Percentiles rank a stretch among this genome's conserved stretches.
Evolutionary conservation across 108 stramenopile genomes (phyloP).

Genomic region (Fistulifera pelliculosa): DNA sequence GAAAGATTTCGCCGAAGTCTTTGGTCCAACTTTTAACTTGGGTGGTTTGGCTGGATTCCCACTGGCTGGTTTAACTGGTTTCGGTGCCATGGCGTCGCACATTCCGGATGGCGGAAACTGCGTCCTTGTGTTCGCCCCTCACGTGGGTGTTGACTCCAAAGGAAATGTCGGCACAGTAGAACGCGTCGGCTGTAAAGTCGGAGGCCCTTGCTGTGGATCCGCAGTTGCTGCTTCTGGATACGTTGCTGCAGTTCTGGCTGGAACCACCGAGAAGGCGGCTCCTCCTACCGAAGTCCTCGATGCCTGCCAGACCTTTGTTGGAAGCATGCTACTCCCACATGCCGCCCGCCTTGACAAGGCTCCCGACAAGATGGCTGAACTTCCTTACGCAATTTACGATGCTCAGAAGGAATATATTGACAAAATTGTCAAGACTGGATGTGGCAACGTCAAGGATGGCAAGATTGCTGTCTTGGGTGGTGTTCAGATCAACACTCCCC

Average conservation of each 20-base stretch:
- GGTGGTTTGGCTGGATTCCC: slow-evolving; percentile 68
- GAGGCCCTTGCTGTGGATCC: slow-evolving; percentile 52
- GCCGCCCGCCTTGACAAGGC: slow-evolving; percentile 38
- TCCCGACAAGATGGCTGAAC: slow-evolving; percentile 30
- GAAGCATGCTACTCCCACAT: slow-evolving; percentile 32
- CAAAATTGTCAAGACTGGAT: slow-evolving; percentile 35
- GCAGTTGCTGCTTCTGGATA: slow-evolving; percentile 40
- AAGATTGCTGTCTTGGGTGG: slow-evolving; percentile 47
- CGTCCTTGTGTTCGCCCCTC: slow-evolving; percentile 51
- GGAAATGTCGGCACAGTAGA: slow-evolving; percentile 54
- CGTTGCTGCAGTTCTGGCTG: slow-evolving; percentile 22
- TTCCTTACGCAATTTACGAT: slow-evolving; percentile 44
- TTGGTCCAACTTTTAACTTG: slow-evolving; percentile 44
- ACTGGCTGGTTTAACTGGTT: slow-evolving; percentile 53
- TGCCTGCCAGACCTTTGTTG: slow-evolving; percentile 46
- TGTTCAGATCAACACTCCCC: slow-evolving; percentile 56
- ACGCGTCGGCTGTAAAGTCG: slow-evolving; percentile 39
- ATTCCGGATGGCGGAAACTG: slow-evolving; percentile 57
- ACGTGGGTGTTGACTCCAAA: slow-evolving; percentile 45
- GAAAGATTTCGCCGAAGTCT: slow-evolving; percentile 30
- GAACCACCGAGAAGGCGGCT: slow-evolving; percentile 9
- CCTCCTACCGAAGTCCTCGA: slow-evolving; percentile 26
- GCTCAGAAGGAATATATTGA: slow-evolving; percentile 39
- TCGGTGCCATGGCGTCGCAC: slow-evolving; percentile 62
- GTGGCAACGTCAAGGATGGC: slow-evolving; percentile 34